Evolutionary conservation across 805 yeast species (phyloP), one percentile per base, ranked within the genome.

Genomic region (Starmera quercuum): DNA sequence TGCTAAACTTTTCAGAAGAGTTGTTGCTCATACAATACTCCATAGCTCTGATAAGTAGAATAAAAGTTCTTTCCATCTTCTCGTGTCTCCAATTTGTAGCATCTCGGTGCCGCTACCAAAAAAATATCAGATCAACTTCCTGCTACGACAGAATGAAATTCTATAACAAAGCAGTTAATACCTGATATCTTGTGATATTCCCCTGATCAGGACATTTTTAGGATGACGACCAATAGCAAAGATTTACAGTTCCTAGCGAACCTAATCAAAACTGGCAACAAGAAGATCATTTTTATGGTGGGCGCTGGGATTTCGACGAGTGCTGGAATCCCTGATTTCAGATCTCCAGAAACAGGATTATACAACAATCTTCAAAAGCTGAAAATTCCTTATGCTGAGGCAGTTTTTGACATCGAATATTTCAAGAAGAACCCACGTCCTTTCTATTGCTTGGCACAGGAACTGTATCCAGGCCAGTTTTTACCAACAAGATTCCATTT

Each of bases 291-390:
- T 0, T 77, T 83, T 47, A 71, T 82, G 60, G 79, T 78, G 7
- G 98, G 98, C 1, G 98, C 98, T 0, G 98, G 98, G 1, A 78
- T 87, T 26, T 85, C 96, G 3, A 90, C 97, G 0, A 66, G 83
- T 3, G 87, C 95, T 30, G 98, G 97, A 0, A 90, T 88, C 30
- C 98, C 97, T 0, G 98, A 90, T 55, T 90, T 90, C 55, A 66
- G 97, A 45, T 78, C 94, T 14, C 97, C 97, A 1, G 72, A 75
- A 28, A 90, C 97, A 1, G 95, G 95, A 0, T 68, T 90, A 6
- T 90, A 90, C 49, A 74, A 87, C 42, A 90, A 90, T 53, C 63
- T 90, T 33, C 67, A 80, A 15, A 68, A 75, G 42, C 64, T 88
- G 25, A 68, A 83, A 23, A 62, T 90, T 31, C 97, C 97, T 6